Percentiles rank a stretch among this genome's conserved stretches.
Evolutionary conservation across 1,284 basidiomycete genomes (phyloP).

Genomic region (Papiliotrema laurentii): DNA sequence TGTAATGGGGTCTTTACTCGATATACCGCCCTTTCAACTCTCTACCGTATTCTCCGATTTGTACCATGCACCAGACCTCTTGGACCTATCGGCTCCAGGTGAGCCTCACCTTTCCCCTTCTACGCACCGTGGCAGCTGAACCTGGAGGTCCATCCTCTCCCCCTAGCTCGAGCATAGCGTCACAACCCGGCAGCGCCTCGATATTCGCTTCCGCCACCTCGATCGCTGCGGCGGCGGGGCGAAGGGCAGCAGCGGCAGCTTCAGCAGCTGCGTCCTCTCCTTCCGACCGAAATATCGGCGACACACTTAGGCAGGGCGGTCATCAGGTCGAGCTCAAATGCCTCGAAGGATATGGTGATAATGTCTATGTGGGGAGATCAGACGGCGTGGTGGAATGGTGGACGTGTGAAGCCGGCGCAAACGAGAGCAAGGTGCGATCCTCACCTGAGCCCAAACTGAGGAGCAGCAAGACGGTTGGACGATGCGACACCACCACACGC

Average conservation of each 20-base stretch:
- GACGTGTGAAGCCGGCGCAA: slow-evolving; percentile 19
- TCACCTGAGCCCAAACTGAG: background rate
- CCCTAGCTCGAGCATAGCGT: slow-evolving; percentile 6
- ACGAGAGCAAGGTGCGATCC: slow-evolving; percentile 12
- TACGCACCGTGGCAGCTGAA: background rate
- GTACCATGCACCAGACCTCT: slow-evolving; percentile 35
- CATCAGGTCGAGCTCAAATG: slow-evolving; percentile 29
- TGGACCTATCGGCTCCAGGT: slow-evolving; percentile 36
- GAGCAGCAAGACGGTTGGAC: slow-evolving; percentile 34
- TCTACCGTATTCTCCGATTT: slow-evolving; percentile 39
- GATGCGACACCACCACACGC: slow-evolving; percentile 37
- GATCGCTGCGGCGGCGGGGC: slow-evolving; percentile 33
- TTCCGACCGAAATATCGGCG: slow-evolving; percentile 5
- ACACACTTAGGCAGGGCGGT: background rate
- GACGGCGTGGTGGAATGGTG: slow-evolving; percentile 49
- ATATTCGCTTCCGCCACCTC: slow-evolving; percentile 36
- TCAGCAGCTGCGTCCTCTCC: slow-evolving; percentile 14
- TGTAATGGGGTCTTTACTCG: no score
- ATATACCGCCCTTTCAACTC: slow-evolving; percentile 31
- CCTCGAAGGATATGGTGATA: slow-evolving; percentile 45
- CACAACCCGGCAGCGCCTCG: slow-evolving; percentile 12
- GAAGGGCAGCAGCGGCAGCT: slow-evolving; percentile 27
- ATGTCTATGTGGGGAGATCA: slow-evolving; percentile 46
- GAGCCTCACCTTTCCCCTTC: slow-evolving; percentile 1
- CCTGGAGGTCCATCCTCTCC: slow-evolving; percentile 14